Percentiles rank a stretch among this genome's conserved stretches.
phyloP scores from a whole-genome alignment of 805 yeast species.

The Peterozyma toletana region DNA sequence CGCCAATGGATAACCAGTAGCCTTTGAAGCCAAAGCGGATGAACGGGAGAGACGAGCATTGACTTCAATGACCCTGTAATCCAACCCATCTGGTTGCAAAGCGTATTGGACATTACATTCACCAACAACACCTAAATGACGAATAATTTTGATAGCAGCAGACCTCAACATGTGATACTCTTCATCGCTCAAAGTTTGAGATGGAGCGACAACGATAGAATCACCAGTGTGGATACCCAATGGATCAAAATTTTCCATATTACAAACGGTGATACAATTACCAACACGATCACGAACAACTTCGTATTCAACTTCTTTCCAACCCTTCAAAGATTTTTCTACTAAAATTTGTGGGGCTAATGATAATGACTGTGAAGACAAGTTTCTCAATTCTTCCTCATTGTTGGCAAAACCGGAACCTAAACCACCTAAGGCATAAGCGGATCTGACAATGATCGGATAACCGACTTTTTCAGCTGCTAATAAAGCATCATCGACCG shows the following conservation, averaged over 20 bases:
- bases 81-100: conserved; percentile 85
- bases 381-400: conserved; percentile 70
- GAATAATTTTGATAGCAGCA: conserved; percentile 93
- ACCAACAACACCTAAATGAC: conserved; percentile 98
- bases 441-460: conserved; percentile 96
- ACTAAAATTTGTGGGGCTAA: conserved; percentile 93
- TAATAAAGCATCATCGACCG: conserved; percentile 84
- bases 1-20: conserved; percentile 97
- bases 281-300: conserved; percentile 97
- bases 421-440: conserved; percentile 94
- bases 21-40: conserved; percentile 98
- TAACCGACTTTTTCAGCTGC: conserved; percentile 88
- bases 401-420: conserved; percentile 97
- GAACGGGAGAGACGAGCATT: conserved; percentile 97
- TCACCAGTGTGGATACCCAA: conserved; percentile 99
- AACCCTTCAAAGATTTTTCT: conserved; percentile 96
- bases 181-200: conserved; percentile 93
- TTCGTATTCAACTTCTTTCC: conserved; percentile 98
- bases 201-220: conserved; percentile 97
- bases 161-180: conserved; percentile 97
- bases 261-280: conserved; percentile 98
- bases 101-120: conserved; percentile 99
- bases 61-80: conserved; percentile 95
- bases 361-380: conserved; percentile 90
- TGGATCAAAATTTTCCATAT: conserved; percentile 99